Evolutionary conservation across 1,284 basidiomycete species (phyloP).

Genomic region (Ganoderma meredithae): DNA sequence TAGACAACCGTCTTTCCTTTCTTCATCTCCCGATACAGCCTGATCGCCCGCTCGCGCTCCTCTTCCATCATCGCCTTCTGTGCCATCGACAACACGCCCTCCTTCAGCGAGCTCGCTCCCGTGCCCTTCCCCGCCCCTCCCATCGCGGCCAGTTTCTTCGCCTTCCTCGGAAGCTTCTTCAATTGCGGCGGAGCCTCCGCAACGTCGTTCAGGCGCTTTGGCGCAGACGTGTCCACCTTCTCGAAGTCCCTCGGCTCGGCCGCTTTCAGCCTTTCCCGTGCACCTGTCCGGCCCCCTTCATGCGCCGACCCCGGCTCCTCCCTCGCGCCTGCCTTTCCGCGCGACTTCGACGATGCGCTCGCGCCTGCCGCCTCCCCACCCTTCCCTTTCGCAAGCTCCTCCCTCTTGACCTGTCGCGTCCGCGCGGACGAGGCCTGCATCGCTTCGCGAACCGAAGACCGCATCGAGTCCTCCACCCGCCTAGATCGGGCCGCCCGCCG

Average conservation of each 20-base stretch:
- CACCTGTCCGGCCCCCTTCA: conserved; percentile 8
- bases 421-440: conserved; percentile 62
- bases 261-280: conserved; percentile 36
- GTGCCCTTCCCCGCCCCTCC: conserved; percentile 31
- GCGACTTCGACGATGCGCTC: conserved; percentile 27
- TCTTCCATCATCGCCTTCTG: conserved; percentile 78
- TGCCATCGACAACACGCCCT: conserved; percentile 71
- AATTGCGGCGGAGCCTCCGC: conserved; percentile 69
- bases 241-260: conserved; percentile 62
- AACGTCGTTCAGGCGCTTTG: conserved; percentile 73
- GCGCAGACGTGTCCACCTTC: conserved; percentile 58
- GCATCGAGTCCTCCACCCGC: conserved; percentile 75
- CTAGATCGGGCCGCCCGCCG: conserved; percentile 43
- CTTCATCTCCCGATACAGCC: conserved; percentile 73
- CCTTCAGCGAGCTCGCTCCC: conserved; percentile 37
- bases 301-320: conserved; percentile 24
- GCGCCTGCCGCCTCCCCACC: conserved; percentile 16
- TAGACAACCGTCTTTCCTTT: conserved; percentile 40
- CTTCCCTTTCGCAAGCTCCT: conserved; percentile 45
- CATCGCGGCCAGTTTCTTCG: conserved; percentile 36
- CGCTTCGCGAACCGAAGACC: conserved; percentile 66
- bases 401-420: conserved; percentile 54
- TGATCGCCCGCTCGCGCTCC: conserved; percentile 73
- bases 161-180: conserved; percentile 51
- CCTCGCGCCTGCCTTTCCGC: conserved; percentile 30